A percentile compares a stretch with the other conserved stretches of the same genome.
Evolutionary conservation across 73 alveolate genomes (phyloP).

Genomic region (Uronychia binucleata): DNA sequence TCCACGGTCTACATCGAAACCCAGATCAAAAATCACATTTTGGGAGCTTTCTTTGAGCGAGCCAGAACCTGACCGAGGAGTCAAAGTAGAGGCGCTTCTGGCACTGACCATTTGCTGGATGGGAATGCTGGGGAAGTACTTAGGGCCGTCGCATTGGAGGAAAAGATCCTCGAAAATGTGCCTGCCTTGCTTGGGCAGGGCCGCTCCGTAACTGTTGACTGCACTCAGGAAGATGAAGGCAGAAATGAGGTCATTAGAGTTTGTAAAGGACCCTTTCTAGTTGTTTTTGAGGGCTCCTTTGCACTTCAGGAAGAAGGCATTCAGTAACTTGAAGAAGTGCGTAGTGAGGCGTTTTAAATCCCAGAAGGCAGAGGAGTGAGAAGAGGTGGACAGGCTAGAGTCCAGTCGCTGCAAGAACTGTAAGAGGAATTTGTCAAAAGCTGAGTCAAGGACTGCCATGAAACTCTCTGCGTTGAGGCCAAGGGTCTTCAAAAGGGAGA

Average conservation of each 20-base stretch:
- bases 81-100: conserved; percentile 11
- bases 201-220: conserved; percentile 24
- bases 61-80: conserved; percentile 12
- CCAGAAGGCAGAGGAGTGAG: not conserved
- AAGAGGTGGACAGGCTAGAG: not conserved
- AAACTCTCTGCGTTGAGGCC: not conserved
- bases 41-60: not conserved
- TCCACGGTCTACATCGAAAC: not conserved
- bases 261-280: not conserved
- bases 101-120: conserved; percentile 5
- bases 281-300: not conserved
- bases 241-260: not conserved
- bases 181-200: conserved; percentile 17
- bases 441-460: not conserved
- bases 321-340: not conserved
- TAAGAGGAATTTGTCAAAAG: not conserved
- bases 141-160: conserved; percentile 8
- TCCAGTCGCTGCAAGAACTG: not conserved
- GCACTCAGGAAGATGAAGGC: not conserved
- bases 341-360: not conserved
- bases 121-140: not conserved
- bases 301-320: not conserved
- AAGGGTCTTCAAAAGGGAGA: conserved; percentile 5
- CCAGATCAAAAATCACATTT: not conserved
- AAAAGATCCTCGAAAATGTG: conserved; percentile 34